Conservation (phyloP, 768 basidiomycete genomes). For the Mycena haematopus region DNA sequence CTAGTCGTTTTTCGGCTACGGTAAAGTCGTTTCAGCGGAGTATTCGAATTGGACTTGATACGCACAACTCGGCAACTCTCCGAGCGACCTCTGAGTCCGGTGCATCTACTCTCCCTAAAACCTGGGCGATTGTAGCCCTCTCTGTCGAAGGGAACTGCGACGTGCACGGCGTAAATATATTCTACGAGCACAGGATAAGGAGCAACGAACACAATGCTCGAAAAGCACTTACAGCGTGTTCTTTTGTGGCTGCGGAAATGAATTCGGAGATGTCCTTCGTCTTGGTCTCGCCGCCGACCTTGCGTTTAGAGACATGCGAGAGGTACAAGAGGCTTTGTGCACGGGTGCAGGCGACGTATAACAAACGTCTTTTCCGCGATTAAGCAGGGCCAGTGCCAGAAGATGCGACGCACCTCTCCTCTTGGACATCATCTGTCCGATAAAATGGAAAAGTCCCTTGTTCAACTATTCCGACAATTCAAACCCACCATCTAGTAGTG, state of each 20-base stretch:
- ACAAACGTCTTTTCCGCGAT: conserved; percentile 61
- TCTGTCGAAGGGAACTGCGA: conserved; percentile 51
- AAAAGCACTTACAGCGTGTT: conserved; percentile 47
- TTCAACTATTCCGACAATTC: conserved; percentile 57
- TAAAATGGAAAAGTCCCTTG: conserved; percentile 78
- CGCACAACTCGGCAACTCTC: conserved; percentile 58
- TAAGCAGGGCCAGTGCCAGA: neutral
- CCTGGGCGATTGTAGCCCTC: conserved; percentile 55
- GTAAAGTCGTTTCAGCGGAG: conserved; percentile 9
- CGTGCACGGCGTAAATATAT: conserved; percentile 50
- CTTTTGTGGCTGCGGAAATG: conserved; percentile 49
- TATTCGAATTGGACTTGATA: conserved; percentile 9
- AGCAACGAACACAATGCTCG: neutral
- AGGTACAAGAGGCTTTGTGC: conserved; percentile 77
- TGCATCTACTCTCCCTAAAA: conserved; percentile 56
- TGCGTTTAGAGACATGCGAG: conserved; percentile 54
- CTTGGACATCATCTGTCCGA: conserved; percentile 75
- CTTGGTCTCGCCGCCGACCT: conserved; percentile 61
- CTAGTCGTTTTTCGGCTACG: conserved; percentile 38
- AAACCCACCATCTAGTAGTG: neutral
- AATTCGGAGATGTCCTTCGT: conserved; percentile 64
- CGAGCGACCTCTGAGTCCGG: conserved; percentile 49
- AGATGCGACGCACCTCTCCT: conserved; percentile 64
- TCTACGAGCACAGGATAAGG: conserved; percentile 30
- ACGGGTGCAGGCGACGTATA: conserved; percentile 90